Evolutionary conservation across 2,329 filamentous ascomycete genomes (phyloP), one percentile per base, ranked within the genome.

Genomic region (Emmonsia crescens): DNA sequence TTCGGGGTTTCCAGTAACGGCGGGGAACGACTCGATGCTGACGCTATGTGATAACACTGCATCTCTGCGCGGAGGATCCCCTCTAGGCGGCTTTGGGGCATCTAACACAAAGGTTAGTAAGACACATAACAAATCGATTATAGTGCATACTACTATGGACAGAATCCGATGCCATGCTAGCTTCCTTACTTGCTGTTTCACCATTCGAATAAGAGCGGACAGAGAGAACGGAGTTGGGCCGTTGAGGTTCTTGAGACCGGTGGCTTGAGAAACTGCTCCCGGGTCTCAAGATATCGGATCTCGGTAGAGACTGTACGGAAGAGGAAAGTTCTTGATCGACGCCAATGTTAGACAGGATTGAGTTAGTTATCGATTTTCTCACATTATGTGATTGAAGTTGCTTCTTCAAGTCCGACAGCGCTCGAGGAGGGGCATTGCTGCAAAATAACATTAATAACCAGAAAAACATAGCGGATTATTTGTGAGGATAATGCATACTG

Each of bases 341-440:
- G 36, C 82, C 83, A 60, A 96, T 82, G 65, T 88, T 87, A 61
- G 88, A 84, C 54, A 92, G 82, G 64, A 97, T 94, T 65, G 88
- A 87, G 61, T 86, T 83, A 64, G 89, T 88, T 69, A 96, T 96
- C 16, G 90, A 88, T 64, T 91, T 90, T 51, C 93, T 85, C 57
- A 97, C 90, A 69, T 91, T 91, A 74, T 89, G 89, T 69, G 85
- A 86, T 71, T 89, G 87, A 63, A 97, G 80, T 75, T 96, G 91
- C 71, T 85, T 88, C 77, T 94, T 94, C 40, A 97, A 78, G 70
- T 96, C 92, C 1, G 88, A 88, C 73, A 96, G 96, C 57, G 92
- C 93, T 61, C 86, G 81, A 66, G 89, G 87, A 19, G 91, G 89
- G 0, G 91, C 91, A 69, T 84, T 85, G 66, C 88, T 90, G 60